Evolutionary conservation across 2,329 filamentous ascomycete species (phyloP).

Genomic region (Clonostachys rosea): DNA sequence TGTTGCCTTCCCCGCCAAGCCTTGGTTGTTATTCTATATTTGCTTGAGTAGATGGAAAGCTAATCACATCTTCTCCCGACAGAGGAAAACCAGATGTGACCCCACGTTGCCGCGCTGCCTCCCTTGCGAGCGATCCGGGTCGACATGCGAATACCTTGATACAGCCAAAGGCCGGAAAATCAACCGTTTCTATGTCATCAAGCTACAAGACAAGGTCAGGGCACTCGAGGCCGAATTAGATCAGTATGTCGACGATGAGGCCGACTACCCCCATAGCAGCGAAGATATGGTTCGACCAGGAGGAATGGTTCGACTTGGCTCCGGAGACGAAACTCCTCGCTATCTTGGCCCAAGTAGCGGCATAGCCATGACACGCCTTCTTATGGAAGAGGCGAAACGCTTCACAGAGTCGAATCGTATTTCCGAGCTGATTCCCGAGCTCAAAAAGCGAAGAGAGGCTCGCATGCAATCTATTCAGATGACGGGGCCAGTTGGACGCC

Average conservation of each 20-base stretch:
- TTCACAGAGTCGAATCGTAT: slow-evolving; percentile 89
- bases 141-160: slow-evolving; percentile 93
- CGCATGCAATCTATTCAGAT: slow-evolving; percentile 56
- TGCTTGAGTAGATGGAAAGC: not conserved
- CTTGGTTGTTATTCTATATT: not conserved
- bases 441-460: slow-evolving; percentile 50
- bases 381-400: slow-evolving; percentile 95
- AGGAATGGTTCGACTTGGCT: slow-evolving; percentile 78
- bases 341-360: slow-evolving; percentile 93
- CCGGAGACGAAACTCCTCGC: slow-evolving; percentile 79
- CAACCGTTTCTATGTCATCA: slow-evolving; percentile 87
- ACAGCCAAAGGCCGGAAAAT: slow-evolving; percentile 81
- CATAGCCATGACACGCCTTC: slow-evolving; percentile 87
- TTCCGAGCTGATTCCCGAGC: slow-evolving; percentile 82
- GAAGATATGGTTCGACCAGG: slow-evolving; percentile 86
- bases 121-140: slow-evolving; percentile 88
- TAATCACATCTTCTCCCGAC: slow-evolving; percentile 1
- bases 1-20: not conserved
- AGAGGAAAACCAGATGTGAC: slow-evolving; percentile 97
- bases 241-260: slow-evolving; percentile 73
- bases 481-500: slow-evolving; percentile 51
- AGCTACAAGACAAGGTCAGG: slow-evolving; percentile 81
- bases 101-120: slow-evolving; percentile 86
- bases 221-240: slow-evolving; percentile 77
- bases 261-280: slow-evolving; percentile 61